A percentile compares a stretch with the other conserved stretches of the same genome.
These are phyloP conservation scores for Exophiala xenobiotica DNA, from an alignment of 2,329 filamentous ascomycete genomes.

Conservation along the genomic window DNA sequence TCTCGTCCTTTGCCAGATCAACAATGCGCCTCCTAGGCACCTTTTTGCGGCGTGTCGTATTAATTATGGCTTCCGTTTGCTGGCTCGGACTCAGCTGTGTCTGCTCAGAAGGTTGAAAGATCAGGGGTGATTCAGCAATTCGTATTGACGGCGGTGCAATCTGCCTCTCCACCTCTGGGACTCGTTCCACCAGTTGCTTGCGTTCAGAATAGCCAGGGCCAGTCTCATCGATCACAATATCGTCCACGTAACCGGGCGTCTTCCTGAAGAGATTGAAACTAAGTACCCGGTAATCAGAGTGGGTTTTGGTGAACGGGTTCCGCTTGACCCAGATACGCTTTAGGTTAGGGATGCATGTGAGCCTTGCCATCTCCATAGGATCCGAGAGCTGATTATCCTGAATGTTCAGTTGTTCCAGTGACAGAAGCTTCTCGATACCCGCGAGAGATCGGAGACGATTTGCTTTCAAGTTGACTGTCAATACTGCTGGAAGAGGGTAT, in stretches of 20 bases:
- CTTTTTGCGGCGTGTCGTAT: conserved; percentile 46
- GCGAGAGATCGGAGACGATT: conserved; percentile 86
- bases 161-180: conserved; percentile 70
- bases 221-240: conserved; percentile 82
- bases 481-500: conserved; percentile 88
- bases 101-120: conserved; percentile 14
- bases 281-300: conserved; percentile 78
- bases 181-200: conserved; percentile 79
- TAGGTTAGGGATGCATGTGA: conserved; percentile 88
- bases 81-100: conserved; percentile 4
- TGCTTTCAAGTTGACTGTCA: conserved; percentile 82
- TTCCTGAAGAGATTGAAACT: conserved; percentile 96
- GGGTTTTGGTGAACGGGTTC: conserved; percentile 87
- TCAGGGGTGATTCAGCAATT: conserved; percentile 19
- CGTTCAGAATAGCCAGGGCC: conserved; percentile 83
- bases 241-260: conserved; percentile 84
- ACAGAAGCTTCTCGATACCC: conserved; percentile 83
- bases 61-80: conserved; percentile 23
- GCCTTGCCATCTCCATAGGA: conserved; percentile 80
- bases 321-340: conserved; percentile 88
- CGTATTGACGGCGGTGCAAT: conserved; percentile 41
- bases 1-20: conserved; percentile 53
- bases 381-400: conserved; percentile 90
- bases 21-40: conserved; percentile 57
- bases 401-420: conserved; percentile 84